phyloP scores from a whole-genome alignment of 129 eudicot species.

The Centrapalus pauciflorus region DNA sequence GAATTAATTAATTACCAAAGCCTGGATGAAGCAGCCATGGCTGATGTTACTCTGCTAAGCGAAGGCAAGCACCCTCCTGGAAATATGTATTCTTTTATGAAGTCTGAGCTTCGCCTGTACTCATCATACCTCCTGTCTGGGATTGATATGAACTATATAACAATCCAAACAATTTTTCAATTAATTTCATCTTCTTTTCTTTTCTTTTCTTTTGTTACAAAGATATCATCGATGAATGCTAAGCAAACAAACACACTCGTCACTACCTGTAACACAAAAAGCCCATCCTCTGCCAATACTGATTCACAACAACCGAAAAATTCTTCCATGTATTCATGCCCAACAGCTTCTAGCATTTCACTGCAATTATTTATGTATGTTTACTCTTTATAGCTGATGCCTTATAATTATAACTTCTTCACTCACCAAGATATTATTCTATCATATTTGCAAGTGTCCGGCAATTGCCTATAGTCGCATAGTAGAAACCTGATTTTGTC shows the following conservation, averaged over 20 bases:
- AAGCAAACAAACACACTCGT: too few relatives aligned
- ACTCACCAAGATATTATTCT: slow-evolving; percentile 88
- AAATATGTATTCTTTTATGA: slow-evolving; percentile 85
- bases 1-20: slow-evolving; percentile 57
- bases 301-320: slow-evolving; percentile 81
- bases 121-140: slow-evolving; percentile 84
- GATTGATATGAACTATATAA: slow-evolving; percentile 64
- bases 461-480: slow-evolving; percentile 85
- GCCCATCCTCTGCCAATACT: slow-evolving; percentile 50
- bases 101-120: slow-evolving; percentile 73
- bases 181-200: too few relatives aligned
- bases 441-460: slow-evolving; percentile 49
- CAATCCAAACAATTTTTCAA: neutral
- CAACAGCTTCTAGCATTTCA: slow-evolving; percentile 96
- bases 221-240: too few relatives aligned
- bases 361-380: too few relatives aligned
- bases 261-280: slow-evolving; percentile 82
- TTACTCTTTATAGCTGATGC: too few relatives aligned
- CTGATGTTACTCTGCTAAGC: slow-evolving; percentile 78
- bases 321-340: slow-evolving; percentile 88
- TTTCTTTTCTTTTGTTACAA: too few relatives aligned
- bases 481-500: slow-evolving; percentile 61
- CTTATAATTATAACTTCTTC: too few relatives aligned
- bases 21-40: slow-evolving; percentile 84
- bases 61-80: slow-evolving; percentile 89